phyloP scores from a whole-genome alignment of 169 alveolate species.

The Eimeria praecox region DNA sequence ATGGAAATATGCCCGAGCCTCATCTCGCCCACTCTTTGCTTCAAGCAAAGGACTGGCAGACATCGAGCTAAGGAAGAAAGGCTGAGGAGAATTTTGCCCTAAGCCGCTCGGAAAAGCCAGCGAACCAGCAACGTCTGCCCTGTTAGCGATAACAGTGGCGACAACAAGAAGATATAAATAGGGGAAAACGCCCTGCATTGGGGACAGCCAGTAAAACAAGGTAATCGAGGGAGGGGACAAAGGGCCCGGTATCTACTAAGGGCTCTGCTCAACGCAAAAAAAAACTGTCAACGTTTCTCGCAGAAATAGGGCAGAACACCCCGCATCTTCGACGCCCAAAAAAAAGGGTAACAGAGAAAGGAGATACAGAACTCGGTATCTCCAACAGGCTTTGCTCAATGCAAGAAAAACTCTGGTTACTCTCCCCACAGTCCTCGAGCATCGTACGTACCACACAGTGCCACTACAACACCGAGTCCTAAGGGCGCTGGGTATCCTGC shows the following conservation, averaged over 20 bases:
- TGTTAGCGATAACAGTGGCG: not conserved
- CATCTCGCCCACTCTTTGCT: not conserved
- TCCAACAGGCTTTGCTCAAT: not conserved
- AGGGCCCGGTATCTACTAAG: not conserved
- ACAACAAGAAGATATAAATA: not conserved
- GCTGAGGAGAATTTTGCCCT: not conserved
- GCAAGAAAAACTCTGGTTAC: not conserved
- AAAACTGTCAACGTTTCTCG: not conserved
- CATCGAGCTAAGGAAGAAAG: not conserved
- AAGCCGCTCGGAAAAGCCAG: not conserved
- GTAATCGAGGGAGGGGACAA: not conserved
- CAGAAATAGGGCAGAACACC: not conserved
- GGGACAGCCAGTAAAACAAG: not conserved
- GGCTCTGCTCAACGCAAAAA: not conserved
- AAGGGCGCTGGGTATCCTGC: not conserved
- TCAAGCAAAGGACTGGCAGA: not conserved
- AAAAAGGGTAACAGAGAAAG: not conserved
- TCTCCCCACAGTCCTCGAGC: slow-evolving; percentile 1
- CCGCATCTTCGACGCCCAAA: not conserved
- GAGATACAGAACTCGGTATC: not conserved
- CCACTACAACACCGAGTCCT: not conserved
- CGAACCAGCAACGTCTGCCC: not conserved
- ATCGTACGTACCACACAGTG: not conserved
- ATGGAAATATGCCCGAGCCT: not conserved
- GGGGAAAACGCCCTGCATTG: not conserved